Evolutionary conservation across 2,329 filamentous ascomycete genomes (phyloP).

Genomic region (Colletotrichum plurivorum): DNA sequence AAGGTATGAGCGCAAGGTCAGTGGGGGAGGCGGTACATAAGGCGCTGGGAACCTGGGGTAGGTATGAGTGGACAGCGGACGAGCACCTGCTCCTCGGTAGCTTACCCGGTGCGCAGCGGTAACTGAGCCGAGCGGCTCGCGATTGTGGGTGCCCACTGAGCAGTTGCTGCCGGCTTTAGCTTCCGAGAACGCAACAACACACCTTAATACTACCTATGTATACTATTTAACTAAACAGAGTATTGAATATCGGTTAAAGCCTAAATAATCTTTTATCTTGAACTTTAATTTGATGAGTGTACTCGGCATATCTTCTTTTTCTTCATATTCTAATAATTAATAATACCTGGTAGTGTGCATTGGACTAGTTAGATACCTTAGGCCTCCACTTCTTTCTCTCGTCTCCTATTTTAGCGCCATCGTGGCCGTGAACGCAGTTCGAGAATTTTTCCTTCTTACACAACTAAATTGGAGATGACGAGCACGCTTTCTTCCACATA

Average conservation of each 20-base stretch:
- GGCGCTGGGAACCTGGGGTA: conserved; percentile 16
- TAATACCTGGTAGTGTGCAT: no score
- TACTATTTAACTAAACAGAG: no score
- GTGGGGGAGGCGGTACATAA: conserved; percentile 34
- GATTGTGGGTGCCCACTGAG: background rate
- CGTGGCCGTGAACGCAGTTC: conserved; percentile 13
- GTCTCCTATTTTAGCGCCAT: conserved; percentile 28
- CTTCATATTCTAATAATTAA: no score
- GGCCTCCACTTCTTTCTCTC: background rate
- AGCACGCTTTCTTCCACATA: conserved; percentile 72
- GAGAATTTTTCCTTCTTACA: conserved; percentile 62
- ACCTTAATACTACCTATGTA: no score
- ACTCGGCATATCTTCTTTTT: no score
- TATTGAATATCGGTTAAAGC: no score
- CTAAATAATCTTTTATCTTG: no score
- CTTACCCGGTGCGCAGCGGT: conserved; percentile 21
- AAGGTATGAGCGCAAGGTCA: background rate
- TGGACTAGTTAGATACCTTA: no score
- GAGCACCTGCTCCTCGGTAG: conserved; percentile 6
- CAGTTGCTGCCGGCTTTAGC: conserved; percentile 12
- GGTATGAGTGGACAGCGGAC: conserved; percentile 6
- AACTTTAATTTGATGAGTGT: no score
- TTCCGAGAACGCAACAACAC: conserved; percentile 7
- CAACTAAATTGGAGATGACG: conserved; percentile 88
- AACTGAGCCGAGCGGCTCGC: conserved; percentile 30